Base-by-base conservation (phyloP, 495 filamentous ascomycete species). In the Hypoxylon intermedium region DNA sequence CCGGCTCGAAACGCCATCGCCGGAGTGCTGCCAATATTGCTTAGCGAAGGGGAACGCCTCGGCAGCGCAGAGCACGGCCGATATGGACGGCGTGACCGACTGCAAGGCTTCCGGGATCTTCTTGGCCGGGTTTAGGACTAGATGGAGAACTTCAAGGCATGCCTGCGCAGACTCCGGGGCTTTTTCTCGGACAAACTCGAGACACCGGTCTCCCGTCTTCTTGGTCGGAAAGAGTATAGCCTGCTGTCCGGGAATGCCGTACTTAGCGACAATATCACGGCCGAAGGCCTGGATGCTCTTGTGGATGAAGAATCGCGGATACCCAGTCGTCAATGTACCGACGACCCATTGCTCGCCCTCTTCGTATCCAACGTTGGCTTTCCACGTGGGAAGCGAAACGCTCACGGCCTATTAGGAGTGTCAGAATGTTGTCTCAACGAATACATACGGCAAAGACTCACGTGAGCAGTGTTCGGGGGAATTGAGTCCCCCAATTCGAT, bases 281-380 rank as follows among this genome's bases (percentile, higher is more conserved):
- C 85, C 86, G 50, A 98, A 88, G 19, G 83, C 82, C 65, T 87
- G 82, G 58, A 98, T 97, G 63, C 78, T 83, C 64, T 85, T 87
- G 72, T 98, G 90, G 46, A 98, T 86, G 77, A 96, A 97, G 77
- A 98, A 98, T 49, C 93, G 89, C n/a, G 94, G 94, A 75, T 98
- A 98, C 34, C 94, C 94, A 18, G 89, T 95, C 58, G 85, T 80
- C 90, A 98, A 90, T 66, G 88, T 88, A 54, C 80, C 82, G 31
- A 95, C 51, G 9, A 98, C 89, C 89, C 91, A 93, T 49, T 86
- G 79, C 69, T 94, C 82, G 23, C 92, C 93, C 72, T 98, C 91
- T 72, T 98, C 94, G 62, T 98, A 98, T 1, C 83, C 94, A 20
- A 98, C 77, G 69, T 93, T 97, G 36, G 92, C 77, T 61, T 78